phyloP scores from a whole-genome alignment of 345 rosid genomes.

The Atalantia buxifolia region DNA sequence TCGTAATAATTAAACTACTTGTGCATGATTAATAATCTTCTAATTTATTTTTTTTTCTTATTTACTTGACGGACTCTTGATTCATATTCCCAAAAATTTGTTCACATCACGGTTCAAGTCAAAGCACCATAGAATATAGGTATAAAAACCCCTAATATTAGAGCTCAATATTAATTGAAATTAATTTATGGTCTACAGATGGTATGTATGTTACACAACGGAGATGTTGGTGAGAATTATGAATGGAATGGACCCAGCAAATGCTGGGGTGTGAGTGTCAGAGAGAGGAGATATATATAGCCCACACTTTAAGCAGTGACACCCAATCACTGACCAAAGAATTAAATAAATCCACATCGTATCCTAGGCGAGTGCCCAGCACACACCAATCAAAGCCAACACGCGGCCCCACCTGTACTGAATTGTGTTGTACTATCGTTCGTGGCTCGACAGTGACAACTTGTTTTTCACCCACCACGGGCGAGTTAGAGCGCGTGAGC shows the following conservation, averaged over 20 bases:
- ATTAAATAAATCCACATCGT: conserved; percentile 28
- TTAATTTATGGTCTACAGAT: not conserved
- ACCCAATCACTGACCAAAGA: conserved; percentile 32
- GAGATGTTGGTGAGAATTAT: not conserved
- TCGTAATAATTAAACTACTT: no score
- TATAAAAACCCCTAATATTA: no score
- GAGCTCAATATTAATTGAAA: not conserved
- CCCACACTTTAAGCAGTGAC: conserved; percentile 22
- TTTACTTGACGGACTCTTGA: no score
- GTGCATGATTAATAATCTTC: no score
- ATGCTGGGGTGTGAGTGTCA: conserved; percentile 1
- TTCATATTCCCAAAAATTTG: no score
- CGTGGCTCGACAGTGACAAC: conserved; percentile 10
- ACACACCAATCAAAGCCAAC: conserved; percentile 21
- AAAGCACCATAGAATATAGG: no score
- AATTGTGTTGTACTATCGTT: conserved; percentile 15
- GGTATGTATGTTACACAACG: not conserved
- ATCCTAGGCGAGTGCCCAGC: not conserved
- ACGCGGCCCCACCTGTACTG: not conserved
- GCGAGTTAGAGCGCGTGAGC: conserved; percentile 18
- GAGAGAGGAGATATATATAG: not conserved
- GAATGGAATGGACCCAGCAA: conserved; percentile 4
- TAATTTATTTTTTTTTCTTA: no score
- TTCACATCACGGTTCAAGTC: no score
- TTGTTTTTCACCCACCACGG: not conserved